A percentile compares a stretch with the other conserved stretches of the same genome.
phyloP scores from a whole-genome alignment of 495 filamentous ascomycete genomes.

The Penicillium pulvis region DNA sequence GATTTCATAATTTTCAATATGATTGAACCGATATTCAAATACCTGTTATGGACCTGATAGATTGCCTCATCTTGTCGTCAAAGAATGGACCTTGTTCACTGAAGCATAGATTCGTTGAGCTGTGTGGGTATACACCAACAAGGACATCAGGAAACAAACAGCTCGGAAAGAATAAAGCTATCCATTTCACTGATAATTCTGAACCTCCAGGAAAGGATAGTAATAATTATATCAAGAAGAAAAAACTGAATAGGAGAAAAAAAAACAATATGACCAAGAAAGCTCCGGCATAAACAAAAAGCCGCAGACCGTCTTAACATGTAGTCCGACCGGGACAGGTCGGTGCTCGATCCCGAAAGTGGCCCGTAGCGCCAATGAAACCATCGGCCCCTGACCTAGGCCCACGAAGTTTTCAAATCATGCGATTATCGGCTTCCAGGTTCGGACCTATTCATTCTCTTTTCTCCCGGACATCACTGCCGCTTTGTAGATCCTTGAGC shows the following conservation, averaged over 20 bases:
- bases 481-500: background rate
- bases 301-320: conserved; percentile 12
- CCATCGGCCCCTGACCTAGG: conserved; percentile 1
- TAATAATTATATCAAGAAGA: background rate
- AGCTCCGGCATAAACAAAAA: conserved; percentile 18
- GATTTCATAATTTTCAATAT: background rate
- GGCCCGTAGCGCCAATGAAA: conserved; percentile 11
- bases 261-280: conserved; percentile 1
- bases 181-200: background rate
- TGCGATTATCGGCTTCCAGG: conserved; percentile 8
- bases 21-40: background rate
- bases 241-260: background rate
- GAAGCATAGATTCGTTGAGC: background rate
- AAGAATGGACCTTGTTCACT: background rate
- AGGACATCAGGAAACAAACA: background rate
- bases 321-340: conserved; percentile 16
- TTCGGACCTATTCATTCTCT: background rate
- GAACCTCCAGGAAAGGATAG: background rate
- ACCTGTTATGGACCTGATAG: no score
- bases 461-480: background rate
- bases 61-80: background rate
- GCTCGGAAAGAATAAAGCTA: background rate
- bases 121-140: background rate
- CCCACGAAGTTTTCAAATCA: background rate
- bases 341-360: conserved; percentile 19